Conservation (phyloP, 371 early-diverging fungal species). For the Capillidium rhysosporum region DNA sequence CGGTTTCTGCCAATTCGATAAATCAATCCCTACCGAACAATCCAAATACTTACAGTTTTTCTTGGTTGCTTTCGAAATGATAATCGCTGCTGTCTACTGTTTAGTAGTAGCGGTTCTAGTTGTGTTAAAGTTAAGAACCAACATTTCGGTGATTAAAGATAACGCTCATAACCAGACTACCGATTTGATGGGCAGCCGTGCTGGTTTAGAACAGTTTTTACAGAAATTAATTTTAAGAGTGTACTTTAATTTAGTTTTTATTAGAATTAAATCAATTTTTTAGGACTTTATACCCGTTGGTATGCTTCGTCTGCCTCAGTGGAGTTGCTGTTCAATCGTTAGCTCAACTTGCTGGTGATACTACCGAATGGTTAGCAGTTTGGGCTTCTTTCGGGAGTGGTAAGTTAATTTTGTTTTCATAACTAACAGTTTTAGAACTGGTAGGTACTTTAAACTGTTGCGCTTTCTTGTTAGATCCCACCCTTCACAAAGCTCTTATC, state of each 20-base stretch:
- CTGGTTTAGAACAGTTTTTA: background rate
- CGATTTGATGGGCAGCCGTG: background rate
- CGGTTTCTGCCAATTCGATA: background rate
- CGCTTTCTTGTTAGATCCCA: background rate
- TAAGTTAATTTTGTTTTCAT: no score
- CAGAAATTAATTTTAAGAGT: background rate
- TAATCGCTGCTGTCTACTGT: background rate
- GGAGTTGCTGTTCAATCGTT: background rate
- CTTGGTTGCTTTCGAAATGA: background rate
- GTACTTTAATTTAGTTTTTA: background rate
- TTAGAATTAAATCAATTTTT: background rate
- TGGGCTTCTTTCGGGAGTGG: background rate
- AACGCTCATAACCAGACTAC: background rate
- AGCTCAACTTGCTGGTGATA: background rate
- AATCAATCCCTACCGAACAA: background rate
- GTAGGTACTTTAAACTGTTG: background rate
- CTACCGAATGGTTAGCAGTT: background rate
- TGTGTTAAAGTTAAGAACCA: background rate
- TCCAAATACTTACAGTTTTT: background rate
- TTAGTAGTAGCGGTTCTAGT: background rate
- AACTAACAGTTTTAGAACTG: background rate
- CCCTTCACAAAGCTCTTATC: background rate
- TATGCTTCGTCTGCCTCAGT: background rate
- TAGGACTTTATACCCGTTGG: background rate
- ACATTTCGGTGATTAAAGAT: background rate